phyloP scores from a whole-genome alignment of 2,329 filamentous ascomycete genomes.

The Cytospora leucostoma region DNA sequence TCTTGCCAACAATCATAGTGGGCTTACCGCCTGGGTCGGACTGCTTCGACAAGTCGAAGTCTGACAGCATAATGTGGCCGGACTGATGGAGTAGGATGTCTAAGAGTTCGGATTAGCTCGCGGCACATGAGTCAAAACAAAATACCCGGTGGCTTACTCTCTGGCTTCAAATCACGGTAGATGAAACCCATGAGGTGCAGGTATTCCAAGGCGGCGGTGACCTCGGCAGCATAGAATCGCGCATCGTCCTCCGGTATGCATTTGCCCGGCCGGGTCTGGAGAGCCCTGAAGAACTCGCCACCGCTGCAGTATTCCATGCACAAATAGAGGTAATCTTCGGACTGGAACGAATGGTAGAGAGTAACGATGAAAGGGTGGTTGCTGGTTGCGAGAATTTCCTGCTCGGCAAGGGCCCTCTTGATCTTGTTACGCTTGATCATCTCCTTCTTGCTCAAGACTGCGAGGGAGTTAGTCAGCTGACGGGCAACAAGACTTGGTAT shows the following conservation, averaged over 20 bases:
- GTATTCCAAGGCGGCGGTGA: conserved; percentile 94
- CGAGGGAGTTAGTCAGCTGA: conserved; percentile 39
- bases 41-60: conserved; percentile 98
- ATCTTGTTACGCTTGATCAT: conserved; percentile 99
- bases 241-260: conserved; percentile 97
- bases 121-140: conserved; percentile 17
- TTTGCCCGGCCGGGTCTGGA: conserved; percentile 95
- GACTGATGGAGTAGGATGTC: conserved; percentile 97
- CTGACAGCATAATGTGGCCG: conserved; percentile 99
- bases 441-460: conserved; percentile 98
- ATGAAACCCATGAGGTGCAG: conserved; percentile 99
- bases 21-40: conserved; percentile 94
- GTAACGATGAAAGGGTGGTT: conserved; percentile 99
- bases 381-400: conserved; percentile 96
- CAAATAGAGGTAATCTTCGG: conserved; percentile 96
- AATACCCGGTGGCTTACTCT: conserved; percentile 67
- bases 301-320: conserved; percentile 99
- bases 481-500: not conserved
- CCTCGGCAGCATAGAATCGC: conserved; percentile 95
- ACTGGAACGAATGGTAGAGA: conserved; percentile 98
- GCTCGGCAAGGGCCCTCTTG: conserved; percentile 94
- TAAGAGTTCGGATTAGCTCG: conserved; percentile 48
- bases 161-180: conserved; percentile 95
- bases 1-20: conserved; percentile 94
- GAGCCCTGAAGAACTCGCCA: conserved; percentile 94